These are phyloP conservation scores for Moniliella sp. DNA, from an alignment of 1,284 basidiomycete genomes.

Conservation along the genomic window DNA sequence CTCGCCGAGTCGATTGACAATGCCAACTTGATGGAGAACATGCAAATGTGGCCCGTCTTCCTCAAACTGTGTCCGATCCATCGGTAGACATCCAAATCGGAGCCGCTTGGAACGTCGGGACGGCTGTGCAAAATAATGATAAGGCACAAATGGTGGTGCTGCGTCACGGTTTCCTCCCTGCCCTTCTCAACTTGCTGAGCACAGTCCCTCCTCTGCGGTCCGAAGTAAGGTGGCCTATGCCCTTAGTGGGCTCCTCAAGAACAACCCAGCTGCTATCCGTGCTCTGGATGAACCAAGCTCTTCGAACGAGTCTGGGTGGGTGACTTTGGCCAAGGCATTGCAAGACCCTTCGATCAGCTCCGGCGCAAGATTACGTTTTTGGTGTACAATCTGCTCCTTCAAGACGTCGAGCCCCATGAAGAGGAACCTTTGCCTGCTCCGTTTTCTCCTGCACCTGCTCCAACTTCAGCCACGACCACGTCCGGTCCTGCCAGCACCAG, in stretches of 20 bases:
- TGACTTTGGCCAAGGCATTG: constrained; percentile 44
- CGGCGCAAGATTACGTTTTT: constrained; percentile 69
- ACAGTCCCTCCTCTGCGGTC: constrained; percentile 4
- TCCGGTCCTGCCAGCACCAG: constrained; percentile 33
- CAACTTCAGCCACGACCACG: constrained; percentile 35
- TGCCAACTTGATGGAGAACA: constrained; percentile 64
- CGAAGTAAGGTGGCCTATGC: constrained; percentile 61
- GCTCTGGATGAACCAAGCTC: no score
- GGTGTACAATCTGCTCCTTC: constrained; percentile 53
- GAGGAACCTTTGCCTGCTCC: no score
- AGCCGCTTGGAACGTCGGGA: constrained; percentile 74
- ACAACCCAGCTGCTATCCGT: constrained; percentile 56
- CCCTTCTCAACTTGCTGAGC: background rate
- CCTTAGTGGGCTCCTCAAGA: constrained; percentile 62
- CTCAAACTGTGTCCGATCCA: constrained; percentile 46
- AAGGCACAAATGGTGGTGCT: constrained; percentile 59
- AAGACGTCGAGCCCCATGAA: constrained; percentile 33
- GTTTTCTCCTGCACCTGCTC: constrained; percentile 4
- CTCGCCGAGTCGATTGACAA: constrained; percentile 84
- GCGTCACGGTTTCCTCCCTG: constrained; percentile 33
- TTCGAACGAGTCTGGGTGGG: constrained; percentile 49
- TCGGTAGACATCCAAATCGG: constrained; percentile 49
- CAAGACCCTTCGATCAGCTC: constrained; percentile 56
- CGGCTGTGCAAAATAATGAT: constrained; percentile 83
- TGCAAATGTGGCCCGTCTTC: constrained; percentile 68